These are phyloP conservation scores for Trichosanthes cucumerina DNA, from an alignment of 306 rosid species.

Conservation along the genomic window DNA sequence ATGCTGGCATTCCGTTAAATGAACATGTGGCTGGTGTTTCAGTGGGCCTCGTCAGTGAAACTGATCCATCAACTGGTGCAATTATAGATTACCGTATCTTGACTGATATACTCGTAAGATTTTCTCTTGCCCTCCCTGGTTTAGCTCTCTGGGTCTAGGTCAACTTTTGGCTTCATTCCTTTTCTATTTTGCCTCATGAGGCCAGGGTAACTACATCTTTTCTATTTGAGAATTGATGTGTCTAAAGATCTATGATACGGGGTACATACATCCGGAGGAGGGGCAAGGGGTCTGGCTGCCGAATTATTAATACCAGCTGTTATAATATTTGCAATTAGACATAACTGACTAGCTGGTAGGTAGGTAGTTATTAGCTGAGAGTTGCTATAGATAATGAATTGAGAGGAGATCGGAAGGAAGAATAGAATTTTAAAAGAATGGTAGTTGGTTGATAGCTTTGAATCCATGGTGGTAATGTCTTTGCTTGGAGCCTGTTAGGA, in stretches of 20 bases:
- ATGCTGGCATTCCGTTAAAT: constrained; percentile 80
- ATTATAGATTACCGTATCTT: constrained; percentile 71
- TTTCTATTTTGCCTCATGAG: no score
- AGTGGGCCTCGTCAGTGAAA: constrained; percentile 82
- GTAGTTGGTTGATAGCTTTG: neutral
- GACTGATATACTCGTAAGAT: constrained; percentile 90
- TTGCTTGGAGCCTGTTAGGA: neutral
- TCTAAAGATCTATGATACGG: neutral
- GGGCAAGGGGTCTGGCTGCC: neutral
- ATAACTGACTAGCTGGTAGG: neutral
- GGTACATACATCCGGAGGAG: neutral
- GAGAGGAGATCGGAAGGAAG: neutral
- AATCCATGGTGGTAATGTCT: neutral
- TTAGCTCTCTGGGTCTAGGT: neutral
- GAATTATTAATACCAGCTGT: neutral
- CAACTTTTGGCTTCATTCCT: neutral
- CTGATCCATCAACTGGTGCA: constrained; percentile 65
- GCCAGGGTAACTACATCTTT: no score
- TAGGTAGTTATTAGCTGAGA: neutral
- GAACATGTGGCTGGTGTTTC: constrained; percentile 97
- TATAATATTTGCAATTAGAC: neutral
- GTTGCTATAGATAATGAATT: neutral
- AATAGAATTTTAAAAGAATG: neutral
- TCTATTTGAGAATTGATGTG: neutral
- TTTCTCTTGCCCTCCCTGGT: neutral